These are phyloP conservation scores for Podospora appendiculata DNA, from an alignment of 495 filamentous ascomycete genomes.

Conservation along the genomic window DNA sequence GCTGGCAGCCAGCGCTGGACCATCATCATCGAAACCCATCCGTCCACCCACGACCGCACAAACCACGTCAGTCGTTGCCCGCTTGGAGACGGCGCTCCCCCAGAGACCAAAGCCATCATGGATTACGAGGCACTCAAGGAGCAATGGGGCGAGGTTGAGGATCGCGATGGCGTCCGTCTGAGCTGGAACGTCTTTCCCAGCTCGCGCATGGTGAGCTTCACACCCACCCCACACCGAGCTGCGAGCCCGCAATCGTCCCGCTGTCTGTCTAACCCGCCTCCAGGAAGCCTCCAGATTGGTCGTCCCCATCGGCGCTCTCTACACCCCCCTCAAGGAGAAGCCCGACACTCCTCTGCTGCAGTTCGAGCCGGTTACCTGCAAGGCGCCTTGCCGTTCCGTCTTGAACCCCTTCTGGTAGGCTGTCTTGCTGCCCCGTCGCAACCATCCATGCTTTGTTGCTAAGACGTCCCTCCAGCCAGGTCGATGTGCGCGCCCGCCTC, in stretches of 20 bases:
- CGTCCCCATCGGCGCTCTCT: slow-evolving; percentile 92
- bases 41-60: neutral
- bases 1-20: neutral
- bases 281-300: slow-evolving; percentile 96
- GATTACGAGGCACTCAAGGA: slow-evolving; percentile 72
- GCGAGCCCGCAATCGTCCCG: neutral
- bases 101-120: slow-evolving; percentile 25
- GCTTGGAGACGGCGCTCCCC: neutral
- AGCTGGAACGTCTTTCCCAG: slow-evolving; percentile 99
- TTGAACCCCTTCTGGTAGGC: slow-evolving; percentile 92
- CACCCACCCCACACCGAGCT: neutral
- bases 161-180: slow-evolving; percentile 90
- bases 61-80: neutral
- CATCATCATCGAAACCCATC: neutral
- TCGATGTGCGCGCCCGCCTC: slow-evolving; percentile 86
- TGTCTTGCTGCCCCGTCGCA: neutral
- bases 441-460: slow-evolving; percentile 2
- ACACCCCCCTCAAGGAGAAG: slow-evolving; percentile 95
- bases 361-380: slow-evolving; percentile 97
- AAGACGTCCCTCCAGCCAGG: slow-evolving; percentile 56
- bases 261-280: slow-evolving; percentile 7
- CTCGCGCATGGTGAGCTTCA: slow-evolving; percentile 75
- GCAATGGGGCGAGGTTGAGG: slow-evolving; percentile 95
- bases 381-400: slow-evolving; percentile 89
- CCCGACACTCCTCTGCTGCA: slow-evolving; percentile 80